Evolutionary conservation across 2,329 filamentous ascomycete species (phyloP).

Genomic region (Thermomyces lanuginosus): DNA sequence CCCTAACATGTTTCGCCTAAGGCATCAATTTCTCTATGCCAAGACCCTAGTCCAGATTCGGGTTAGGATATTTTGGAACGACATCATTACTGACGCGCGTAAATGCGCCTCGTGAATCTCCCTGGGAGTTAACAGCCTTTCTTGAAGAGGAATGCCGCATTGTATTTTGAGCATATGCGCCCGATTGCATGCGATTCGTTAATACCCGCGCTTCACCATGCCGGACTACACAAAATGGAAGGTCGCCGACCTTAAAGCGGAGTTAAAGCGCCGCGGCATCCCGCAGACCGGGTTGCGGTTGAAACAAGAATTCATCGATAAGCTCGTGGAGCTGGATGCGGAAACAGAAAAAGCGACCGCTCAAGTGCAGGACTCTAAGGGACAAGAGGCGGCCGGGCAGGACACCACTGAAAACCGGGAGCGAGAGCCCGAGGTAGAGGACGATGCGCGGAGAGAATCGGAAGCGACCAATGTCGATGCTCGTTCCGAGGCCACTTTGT

Average conservation of each 20-base stretch:
- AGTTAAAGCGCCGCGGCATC: conserved; percentile 57
- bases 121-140: too few species aligned
- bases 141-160: too few species aligned
- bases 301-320: conserved; percentile 47
- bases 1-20: too few species aligned
- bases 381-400: conserved; percentile 3
- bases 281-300: conserved; percentile 53
- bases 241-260: conserved; percentile 57
- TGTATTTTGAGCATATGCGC: too few species aligned
- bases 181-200: too few species aligned
- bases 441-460: conserved; percentile 6
- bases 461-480: conserved; percentile 5
- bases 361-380: conserved; percentile 9
- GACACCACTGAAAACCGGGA: conserved; percentile 5
- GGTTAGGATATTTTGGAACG: too few species aligned
- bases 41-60: too few species aligned
- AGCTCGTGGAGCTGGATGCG: conserved; percentile 35
- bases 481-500: conserved; percentile 3
- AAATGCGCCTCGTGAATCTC: too few species aligned
- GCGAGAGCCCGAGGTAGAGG: conserved; percentile 3
- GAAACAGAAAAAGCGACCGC: conserved; percentile 16
- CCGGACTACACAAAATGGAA: conserved; percentile 45
- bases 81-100: too few species aligned
- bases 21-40: too few species aligned
- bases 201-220: conserved; percentile 28